Evolutionary conservation across 495 filamentous ascomycete genomes (phyloP).

Genomic region (Bacidia gigantensis): DNA sequence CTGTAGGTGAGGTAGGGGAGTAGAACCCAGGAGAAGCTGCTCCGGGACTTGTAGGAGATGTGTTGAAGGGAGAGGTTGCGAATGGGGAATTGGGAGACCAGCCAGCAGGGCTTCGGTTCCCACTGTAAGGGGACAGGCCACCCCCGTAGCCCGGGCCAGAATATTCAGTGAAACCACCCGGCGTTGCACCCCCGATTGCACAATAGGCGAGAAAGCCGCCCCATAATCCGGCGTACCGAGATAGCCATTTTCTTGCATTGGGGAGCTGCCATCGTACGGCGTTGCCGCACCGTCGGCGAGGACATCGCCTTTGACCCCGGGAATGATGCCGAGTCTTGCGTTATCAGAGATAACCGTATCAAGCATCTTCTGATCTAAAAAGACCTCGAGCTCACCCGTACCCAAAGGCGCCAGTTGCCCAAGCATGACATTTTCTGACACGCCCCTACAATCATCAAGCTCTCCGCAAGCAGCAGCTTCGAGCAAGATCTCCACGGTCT

Average conservation of each 20-base stretch:
- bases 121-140: slow-evolving; percentile 53
- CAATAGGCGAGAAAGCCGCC: slow-evolving; percentile 82
- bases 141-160: slow-evolving; percentile 36
- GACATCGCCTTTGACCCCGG: slow-evolving; percentile 53
- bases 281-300: slow-evolving; percentile 73
- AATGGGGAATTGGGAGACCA: slow-evolving; percentile 69
- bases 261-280: slow-evolving; percentile 86
- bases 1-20: slow-evolving; percentile 49
- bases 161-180: slow-evolving; percentile 59
- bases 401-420: slow-evolving; percentile 93
- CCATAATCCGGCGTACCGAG: slow-evolving; percentile 64
- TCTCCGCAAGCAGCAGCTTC: slow-evolving; percentile 90
- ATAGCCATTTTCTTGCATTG: slow-evolving; percentile 65
- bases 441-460: slow-evolving; percentile 91
- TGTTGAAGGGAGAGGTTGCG: slow-evolving; percentile 27
- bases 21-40: slow-evolving; percentile 55
- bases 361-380: slow-evolving; percentile 85
- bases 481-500: slow-evolving; percentile 94
- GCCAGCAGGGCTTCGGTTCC: slow-evolving; percentile 49
- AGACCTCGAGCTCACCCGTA: slow-evolving; percentile 86
- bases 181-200: slow-evolving; percentile 56
- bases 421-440: slow-evolving; percentile 97
- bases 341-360: slow-evolving; percentile 89
- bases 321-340: slow-evolving; percentile 64
- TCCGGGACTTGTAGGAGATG: slow-evolving; percentile 61